Percentiles rank a stretch among this genome's conserved stretches.
Evolutionary conservation across 2,329 filamentous ascomycete genomes (phyloP).

Genomic region (Xenoacremonium recifei): DNA sequence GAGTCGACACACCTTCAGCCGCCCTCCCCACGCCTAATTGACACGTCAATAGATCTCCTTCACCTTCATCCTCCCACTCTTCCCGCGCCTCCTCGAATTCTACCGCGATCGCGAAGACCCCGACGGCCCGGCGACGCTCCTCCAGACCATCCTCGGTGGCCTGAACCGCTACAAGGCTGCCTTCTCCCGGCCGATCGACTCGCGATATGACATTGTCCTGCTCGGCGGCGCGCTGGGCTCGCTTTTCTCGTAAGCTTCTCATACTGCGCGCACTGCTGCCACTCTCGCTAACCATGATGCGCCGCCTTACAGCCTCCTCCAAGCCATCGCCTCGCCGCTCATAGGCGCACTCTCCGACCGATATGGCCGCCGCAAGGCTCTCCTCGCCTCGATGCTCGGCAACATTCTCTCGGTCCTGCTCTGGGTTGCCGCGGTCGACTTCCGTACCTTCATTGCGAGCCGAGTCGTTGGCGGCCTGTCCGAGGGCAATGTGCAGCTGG

Average conservation of each 20-base stretch:
- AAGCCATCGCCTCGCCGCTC: conserved; percentile 87
- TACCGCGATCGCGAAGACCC: conserved; percentile 81
- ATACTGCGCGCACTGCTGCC: background rate
- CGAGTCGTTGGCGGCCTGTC: conserved; percentile 89
- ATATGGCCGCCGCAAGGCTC: conserved; percentile 81
- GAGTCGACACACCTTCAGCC: conserved; percentile 19
- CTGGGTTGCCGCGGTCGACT: conserved; percentile 92
- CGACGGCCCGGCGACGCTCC: conserved; percentile 59
- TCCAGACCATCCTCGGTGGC: conserved; percentile 76
- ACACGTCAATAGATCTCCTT: conserved; percentile 76
- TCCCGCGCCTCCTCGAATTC: conserved; percentile 92
- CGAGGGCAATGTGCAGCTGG: conserved; percentile 95
- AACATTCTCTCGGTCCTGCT: conserved; percentile 92
- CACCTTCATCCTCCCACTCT: conserved; percentile 95
- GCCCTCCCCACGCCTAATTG: conserved; percentile 1
- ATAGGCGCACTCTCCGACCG: conserved; percentile 87
- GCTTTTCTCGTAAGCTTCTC: conserved; percentile 65
- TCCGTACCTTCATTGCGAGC: conserved; percentile 93
- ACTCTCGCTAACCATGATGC: conserved; percentile 1
- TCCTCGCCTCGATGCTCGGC: conserved; percentile 87
- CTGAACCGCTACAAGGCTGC: conserved; percentile 94
- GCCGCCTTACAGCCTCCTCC: conserved; percentile 68
- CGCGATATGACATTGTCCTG: conserved; percentile 94
- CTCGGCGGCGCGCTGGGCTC: conserved; percentile 92
- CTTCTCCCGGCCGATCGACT: conserved; percentile 90